phyloP scores from a whole-genome alignment of 805 yeast genomes.

The Huiozyma sinensis region DNA sequence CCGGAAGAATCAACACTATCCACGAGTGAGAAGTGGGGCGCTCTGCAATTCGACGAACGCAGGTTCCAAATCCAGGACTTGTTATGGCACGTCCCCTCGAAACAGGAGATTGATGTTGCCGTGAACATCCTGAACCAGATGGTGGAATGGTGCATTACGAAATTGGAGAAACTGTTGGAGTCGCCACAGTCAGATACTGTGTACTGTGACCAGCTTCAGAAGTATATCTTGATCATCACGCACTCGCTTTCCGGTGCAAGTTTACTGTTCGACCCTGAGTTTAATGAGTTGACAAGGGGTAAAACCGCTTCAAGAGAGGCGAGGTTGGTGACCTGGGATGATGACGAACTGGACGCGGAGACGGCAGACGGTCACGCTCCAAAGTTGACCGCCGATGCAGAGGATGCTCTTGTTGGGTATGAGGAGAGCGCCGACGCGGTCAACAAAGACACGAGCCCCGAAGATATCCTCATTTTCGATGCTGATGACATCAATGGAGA shows the following conservation, averaged over 20 bases:
- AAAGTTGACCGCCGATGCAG: not conserved
- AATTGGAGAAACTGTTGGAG: slow-evolving; percentile 30
- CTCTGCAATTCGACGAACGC: slow-evolving; percentile 44
- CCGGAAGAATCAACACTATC: slow-evolving; percentile 33
- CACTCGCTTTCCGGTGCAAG: slow-evolving; percentile 62
- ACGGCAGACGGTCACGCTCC: slow-evolving; percentile 19
- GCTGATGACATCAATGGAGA: slow-evolving; percentile 13
- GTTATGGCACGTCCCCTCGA: slow-evolving; percentile 67
- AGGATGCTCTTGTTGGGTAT: slow-evolving; percentile 50
- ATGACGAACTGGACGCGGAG: slow-evolving; percentile 27
- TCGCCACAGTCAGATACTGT: slow-evolving; percentile 14
- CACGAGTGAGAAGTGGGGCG: slow-evolving; percentile 61
- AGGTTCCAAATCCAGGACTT: slow-evolving; percentile 47
- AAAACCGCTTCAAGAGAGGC: not conserved
- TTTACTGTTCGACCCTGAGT: slow-evolving; percentile 64
- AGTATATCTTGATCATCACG: slow-evolving; percentile 46
- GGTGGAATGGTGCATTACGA: slow-evolving; percentile 33
- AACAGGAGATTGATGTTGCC: slow-evolving; percentile 48
- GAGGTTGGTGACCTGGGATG: slow-evolving; percentile 26
- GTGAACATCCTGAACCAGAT: slow-evolving; percentile 45
- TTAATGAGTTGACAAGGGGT: slow-evolving; percentile 24
- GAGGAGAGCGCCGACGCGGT: slow-evolving; percentile 12
- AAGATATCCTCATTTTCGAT: slow-evolving; percentile 1
- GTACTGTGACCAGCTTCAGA: slow-evolving; percentile 43
- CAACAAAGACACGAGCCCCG: slow-evolving; percentile 3